Percentiles rank a stretch among this genome's conserved stretches.
Evolutionary conservation across 1,284 basidiomycete genomes (phyloP).

Genomic region (Lignosus rhinocerotis): DNA sequence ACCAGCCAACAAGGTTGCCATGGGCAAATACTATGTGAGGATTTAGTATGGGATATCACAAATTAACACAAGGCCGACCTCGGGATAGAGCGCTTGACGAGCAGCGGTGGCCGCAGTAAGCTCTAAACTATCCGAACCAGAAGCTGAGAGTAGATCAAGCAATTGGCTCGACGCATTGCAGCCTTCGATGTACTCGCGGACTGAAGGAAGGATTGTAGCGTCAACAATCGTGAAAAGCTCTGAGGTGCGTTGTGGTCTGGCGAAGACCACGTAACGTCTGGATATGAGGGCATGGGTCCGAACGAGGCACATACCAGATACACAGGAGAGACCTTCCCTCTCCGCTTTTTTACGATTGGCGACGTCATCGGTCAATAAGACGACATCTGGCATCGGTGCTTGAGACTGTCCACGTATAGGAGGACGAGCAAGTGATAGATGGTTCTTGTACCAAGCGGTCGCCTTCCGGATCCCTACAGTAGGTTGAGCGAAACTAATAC

Average conservation of each 20-base stretch:
- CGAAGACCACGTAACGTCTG: not conserved
- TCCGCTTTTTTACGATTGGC: constrained; percentile 81
- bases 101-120: constrained; percentile 55
- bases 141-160: constrained; percentile 77
- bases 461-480: constrained; percentile 79
- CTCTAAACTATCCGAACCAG: constrained; percentile 60
- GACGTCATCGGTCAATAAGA: constrained; percentile 89
- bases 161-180: constrained; percentile 65
- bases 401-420: constrained; percentile 47
- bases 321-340: constrained; percentile 62
- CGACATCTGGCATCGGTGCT: constrained; percentile 56
- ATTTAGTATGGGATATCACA: not conserved
- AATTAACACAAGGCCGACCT: constrained; percentile 47
- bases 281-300: not conserved
- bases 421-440: constrained; percentile 59
- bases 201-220: constrained; percentile 35
- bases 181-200: constrained; percentile 80
- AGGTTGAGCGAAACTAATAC: constrained; percentile 4
- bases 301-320: constrained; percentile 52
- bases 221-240: not conserved
- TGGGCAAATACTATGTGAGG: constrained; percentile 74
- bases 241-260: not conserved
- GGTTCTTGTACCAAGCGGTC: constrained; percentile 81
- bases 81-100: constrained; percentile 71
- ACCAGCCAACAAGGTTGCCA: constrained; percentile 76